A percentile compares a stretch with the other conserved stretches of the same genome.
phyloP scores from a whole-genome alignment of 768 basidiomycete species.

The Chalciporus pseudorubinellus region DNA sequence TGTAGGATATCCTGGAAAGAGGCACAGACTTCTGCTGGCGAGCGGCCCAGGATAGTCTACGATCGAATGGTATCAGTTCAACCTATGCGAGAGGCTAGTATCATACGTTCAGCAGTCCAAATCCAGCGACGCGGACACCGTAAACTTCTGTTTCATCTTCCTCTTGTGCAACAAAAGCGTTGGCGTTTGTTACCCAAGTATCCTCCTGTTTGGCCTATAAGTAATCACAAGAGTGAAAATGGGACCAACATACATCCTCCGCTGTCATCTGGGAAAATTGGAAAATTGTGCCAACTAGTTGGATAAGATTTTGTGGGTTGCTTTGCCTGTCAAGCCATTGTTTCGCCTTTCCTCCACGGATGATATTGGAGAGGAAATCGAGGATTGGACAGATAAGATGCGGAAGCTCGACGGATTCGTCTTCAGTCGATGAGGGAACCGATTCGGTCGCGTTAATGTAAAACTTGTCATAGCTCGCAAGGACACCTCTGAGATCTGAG shows the following conservation, averaged over 20 bases:
- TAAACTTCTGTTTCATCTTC: conserved; percentile 86
- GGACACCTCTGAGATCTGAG: conserved; percentile 56
- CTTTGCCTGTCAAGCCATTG: conserved; percentile 51
- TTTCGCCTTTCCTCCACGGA: conserved; percentile 61
- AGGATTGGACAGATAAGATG: conserved; percentile 76
- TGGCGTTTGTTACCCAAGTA: conserved; percentile 85
- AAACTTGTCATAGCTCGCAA: conserved; percentile 57
- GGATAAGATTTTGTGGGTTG: conserved; percentile 37
- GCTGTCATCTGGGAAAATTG: conserved; percentile 83
- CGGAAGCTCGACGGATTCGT: conserved; percentile 70
- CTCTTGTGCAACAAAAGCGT: conserved; percentile 92
- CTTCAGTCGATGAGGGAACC: conserved; percentile 67
- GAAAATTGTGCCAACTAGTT: conserved; percentile 56
- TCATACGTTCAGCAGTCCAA: conserved; percentile 77
- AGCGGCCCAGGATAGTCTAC: conserved; percentile 59
- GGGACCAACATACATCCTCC: conserved; percentile 65
- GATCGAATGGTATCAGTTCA: conserved; percentile 5
- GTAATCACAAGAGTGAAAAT: neutral
- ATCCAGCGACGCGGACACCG: conserved; percentile 78
- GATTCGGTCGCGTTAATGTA: conserved; percentile 57
- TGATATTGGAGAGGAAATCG: conserved; percentile 71
- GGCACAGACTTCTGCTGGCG: conserved; percentile 46
- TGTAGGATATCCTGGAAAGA: conserved; percentile 55
- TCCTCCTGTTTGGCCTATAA: conserved; percentile 63
- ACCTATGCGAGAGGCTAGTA: neutral